phyloP scores from a whole-genome alignment of 768 basidiomycete species.

The Udeniomyces megalosporus region DNA sequence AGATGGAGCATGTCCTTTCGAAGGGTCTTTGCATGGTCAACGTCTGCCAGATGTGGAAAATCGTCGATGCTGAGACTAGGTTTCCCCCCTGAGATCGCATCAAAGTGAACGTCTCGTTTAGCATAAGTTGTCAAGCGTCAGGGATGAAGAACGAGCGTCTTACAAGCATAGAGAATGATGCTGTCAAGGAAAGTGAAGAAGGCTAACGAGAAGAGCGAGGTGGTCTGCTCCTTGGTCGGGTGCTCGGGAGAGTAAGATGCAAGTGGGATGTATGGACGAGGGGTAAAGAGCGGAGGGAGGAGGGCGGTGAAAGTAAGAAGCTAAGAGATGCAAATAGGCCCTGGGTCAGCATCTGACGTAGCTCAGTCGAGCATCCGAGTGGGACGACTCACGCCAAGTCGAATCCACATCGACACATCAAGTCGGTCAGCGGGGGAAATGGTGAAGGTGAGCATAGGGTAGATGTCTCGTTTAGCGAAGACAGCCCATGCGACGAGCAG shows the following conservation, averaged over 20 bases:
- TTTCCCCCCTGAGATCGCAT: no score
- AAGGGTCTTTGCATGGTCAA: conserved; percentile 27
- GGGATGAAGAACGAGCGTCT: no score
- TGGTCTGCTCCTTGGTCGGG: conserved; percentile 8
- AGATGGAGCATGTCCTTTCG: conserved; percentile 24
- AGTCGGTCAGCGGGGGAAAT: conserved; percentile 1
- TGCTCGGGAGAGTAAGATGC: background rate
- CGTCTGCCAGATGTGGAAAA: conserved; percentile 38
- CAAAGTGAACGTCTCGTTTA: background rate
- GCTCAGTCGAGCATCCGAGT: background rate
- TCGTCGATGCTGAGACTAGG: conserved; percentile 28
- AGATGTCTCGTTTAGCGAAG: conserved; percentile 13
- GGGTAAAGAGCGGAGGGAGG: conserved; percentile 5
- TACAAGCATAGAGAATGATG: conserved; percentile 27
- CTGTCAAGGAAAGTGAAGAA: conserved; percentile 18
- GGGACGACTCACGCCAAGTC: conserved; percentile 1
- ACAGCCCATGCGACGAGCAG: conserved; percentile 5
- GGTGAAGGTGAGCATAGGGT: conserved; percentile 14
- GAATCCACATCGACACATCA: conserved; percentile 7
- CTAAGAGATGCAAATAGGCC: background rate
- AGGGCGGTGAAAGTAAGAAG: conserved; percentile 9
- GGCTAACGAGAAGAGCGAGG: background rate
- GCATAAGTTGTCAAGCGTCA: background rate
- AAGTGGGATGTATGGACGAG: conserved; percentile 2
- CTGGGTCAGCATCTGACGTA: background rate